A percentile compares a stretch with the other conserved stretches of the same genome.
These are phyloP conservation scores for Panicum miliaceum DNA, from an alignment of 176 grass and related monocot species.

Conservation along the genomic window DNA sequence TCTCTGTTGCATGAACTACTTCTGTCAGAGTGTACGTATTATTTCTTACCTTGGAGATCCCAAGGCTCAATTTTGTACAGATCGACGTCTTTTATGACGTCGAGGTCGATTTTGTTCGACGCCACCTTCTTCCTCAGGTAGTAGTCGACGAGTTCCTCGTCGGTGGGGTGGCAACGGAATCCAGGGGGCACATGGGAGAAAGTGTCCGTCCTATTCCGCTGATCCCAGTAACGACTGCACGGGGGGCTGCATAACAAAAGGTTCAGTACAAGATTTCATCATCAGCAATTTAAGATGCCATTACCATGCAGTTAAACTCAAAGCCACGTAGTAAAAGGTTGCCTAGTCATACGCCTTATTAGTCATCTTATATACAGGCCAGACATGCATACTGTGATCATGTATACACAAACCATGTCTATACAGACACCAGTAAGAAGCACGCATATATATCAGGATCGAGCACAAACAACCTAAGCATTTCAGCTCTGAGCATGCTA, in stretches of 20 bases:
- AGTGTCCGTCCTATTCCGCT: slow-evolving; percentile 53
- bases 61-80: slow-evolving; percentile 97
- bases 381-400: neutral
- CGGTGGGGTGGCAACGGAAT: slow-evolving; percentile 94
- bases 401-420: neutral
- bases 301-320: neutral
- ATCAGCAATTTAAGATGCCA: neutral
- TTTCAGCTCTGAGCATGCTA: neutral
- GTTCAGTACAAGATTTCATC: neutral
- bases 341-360: neutral
- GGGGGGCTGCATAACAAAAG: neutral
- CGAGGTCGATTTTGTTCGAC: slow-evolving; percentile 83
- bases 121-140: slow-evolving; percentile 97
- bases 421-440: neutral
- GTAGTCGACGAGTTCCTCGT: slow-evolving; percentile 97
- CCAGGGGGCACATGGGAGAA: slow-evolving; percentile 88
- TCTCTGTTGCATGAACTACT: no score
- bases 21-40: neutral
- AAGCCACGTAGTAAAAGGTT: neutral
- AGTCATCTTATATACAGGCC: neutral
- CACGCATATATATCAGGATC: neutral
- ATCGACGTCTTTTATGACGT: slow-evolving; percentile 93
- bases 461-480: neutral
- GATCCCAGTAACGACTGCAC: neutral
- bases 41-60: slow-evolving; percentile 80